phyloP scores from a whole-genome alignment of 192 early-diverging fungal genomes.

The Paraglomus occultum region DNA sequence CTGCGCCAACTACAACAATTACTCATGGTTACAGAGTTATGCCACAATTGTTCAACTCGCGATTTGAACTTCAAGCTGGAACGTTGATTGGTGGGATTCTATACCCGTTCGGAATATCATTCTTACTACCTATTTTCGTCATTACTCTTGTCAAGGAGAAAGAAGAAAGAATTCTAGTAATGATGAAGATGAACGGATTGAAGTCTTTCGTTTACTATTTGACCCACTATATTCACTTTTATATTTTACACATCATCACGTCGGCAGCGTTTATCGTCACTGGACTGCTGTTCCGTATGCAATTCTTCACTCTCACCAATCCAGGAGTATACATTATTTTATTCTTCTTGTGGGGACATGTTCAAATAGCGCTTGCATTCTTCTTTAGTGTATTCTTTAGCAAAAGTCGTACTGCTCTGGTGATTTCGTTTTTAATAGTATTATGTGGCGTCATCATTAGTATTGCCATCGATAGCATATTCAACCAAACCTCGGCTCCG shows the following conservation, averaged over 20 bases:
- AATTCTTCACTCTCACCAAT: slow-evolving; percentile 60
- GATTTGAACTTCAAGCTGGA: slow-evolving; percentile 51
- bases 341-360: slow-evolving; percentile 67
- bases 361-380: slow-evolving; percentile 64
- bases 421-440: slow-evolving; percentile 61
- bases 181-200: slow-evolving; percentile 78
- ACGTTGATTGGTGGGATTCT: slow-evolving; percentile 58
- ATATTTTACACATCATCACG: slow-evolving; percentile 57
- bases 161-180: slow-evolving; percentile 63
- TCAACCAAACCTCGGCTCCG: slow-evolving; percentile 37
- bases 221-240: slow-evolving; percentile 63
- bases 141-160: slow-evolving; percentile 71
- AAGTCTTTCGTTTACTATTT: slow-evolving; percentile 59
- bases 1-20: slow-evolving; percentile 39
- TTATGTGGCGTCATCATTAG: slow-evolving; percentile 65
- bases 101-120: slow-evolving; percentile 71
- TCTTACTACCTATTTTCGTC: slow-evolving; percentile 70
- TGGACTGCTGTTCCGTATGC: slow-evolving; percentile 56
- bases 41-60: slow-evolving; percentile 50
- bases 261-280: slow-evolving; percentile 58
- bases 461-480: slow-evolving; percentile 50
- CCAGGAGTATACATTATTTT: slow-evolving; percentile 49
- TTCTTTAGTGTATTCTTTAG: slow-evolving; percentile 63
- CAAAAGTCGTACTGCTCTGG: slow-evolving; percentile 55
- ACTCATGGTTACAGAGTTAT: slow-evolving; percentile 63